Base-by-base conservation (phyloP, 164 flowering plant genomes). In the Tetrastigma voinierianum region DNA sequence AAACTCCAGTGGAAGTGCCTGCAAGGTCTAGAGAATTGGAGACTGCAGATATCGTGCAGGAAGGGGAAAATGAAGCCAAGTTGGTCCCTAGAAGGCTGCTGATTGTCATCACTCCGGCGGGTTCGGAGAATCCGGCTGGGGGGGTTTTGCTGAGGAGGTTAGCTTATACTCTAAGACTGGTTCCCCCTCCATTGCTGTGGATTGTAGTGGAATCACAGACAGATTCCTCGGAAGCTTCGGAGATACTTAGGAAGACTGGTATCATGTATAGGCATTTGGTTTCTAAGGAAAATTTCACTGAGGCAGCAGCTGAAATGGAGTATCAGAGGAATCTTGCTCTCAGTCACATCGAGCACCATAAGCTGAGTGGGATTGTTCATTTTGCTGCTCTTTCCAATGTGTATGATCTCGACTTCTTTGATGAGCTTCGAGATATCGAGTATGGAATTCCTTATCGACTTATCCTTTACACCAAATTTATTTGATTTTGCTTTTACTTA, bases 231-330 rank as follows among this genome's bases (percentile, higher is more conserved):
- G 82, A 84, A 59, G 76, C 85, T 12, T 76, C 87, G 1, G 87
- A 85, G 60, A 75, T 84, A 1, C 65, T 93, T 10, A 83, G 95
- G 73, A 87, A 78, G 57, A 96, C 90, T 6, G 94, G 90, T 11
- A 67, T 93, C 23, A 90, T 96, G 99, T 93, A 90, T 51, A 78
- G 97, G 74, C 98, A 93, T 80, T 76, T 93, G 82, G 96, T 93
- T 17, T 84, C 72, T 66, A 80, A 74, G 70, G 86, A 93, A 79
- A 91, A 89, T 61, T 87, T 87, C 65, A 84, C 90, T 0, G 86
- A 86, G 51, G 10, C 72, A 0, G 80, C 64, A 57, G 82, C 80
- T 0, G 93, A 86, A 69, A 66, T 81, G 76, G 90, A 87, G 72
- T 83, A 87, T 66, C 96, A 87, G 74, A 81, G 94, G 60, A 96